Evolutionary conservation across 345 rosid genomes (phyloP), one percentile per base, ranked within the genome.

Genomic region (Bruguiera sexangula): DNA sequence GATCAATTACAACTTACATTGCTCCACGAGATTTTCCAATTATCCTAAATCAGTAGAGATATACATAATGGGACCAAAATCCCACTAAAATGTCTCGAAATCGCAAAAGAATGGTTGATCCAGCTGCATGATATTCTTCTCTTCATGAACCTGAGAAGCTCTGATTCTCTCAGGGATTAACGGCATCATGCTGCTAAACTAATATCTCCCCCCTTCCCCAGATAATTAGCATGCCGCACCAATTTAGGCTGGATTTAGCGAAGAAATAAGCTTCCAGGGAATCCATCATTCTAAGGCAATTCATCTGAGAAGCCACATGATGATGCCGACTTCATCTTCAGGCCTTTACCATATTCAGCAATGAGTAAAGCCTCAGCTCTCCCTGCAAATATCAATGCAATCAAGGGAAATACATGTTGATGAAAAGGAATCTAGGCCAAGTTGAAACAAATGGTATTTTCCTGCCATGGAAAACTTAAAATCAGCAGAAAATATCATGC

Each of bases 321-420:
- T 54, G 68, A 55, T 43, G 77, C 82, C 29, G 83, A 69, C 39
- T 81, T 73, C 58, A 75, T 71, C 75, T 65, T 82, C 60, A 82
- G 56, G 64, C 88, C 87, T 77, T 84, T 86, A 34, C 97, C 97
- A 54, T 91, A 83, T 6, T 91, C 89, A 24, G 96, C 96, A 76
- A 91, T 91, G 11, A 94, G 91, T 71, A 89, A 66, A 37, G 97
- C 96, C 74, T 93, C 98, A 15, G 97, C 98, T 79, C 94, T 76
- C 66, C 91, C 91, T 87, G 85, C 73, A 79, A 69, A 52, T 32
- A 37, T 62, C 37, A 66, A 53, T 8, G 58, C 27, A 64, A 43
- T 13, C 62, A 50, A 73, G n/a, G 27, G 63, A 55, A 34, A 32
- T 39, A 24, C 10, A 51, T 27, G 39, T 56, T 27, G 13, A 75